Base-by-base conservation (phyloP, 306 rosid genomes). In the Trichosanthes cucumerina region DNA sequence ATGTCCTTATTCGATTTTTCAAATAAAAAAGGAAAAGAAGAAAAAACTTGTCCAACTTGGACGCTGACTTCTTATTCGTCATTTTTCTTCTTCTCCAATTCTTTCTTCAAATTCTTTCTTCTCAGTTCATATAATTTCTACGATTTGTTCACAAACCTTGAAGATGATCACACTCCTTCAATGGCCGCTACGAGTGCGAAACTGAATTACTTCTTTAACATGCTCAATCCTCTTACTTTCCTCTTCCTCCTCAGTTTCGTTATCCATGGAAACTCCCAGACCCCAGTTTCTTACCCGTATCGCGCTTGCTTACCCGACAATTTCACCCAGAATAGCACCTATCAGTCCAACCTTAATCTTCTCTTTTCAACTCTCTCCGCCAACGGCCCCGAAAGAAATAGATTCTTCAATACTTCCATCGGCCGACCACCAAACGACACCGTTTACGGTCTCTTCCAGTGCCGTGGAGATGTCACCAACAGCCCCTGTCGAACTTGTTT, bases 331-430 rank as follows among this genome's bases (percentile, higher is more conserved):
- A 89, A 90, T 38, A 79, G 86, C 82, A 38, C 69, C 21, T 89
- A 53, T 77, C 75, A 82, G 26, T 34, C 85, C 81, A 84, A 82
- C 79, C 78, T 85, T 24, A 82, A 83, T 1, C 9, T 46, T 54
- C 86, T 89, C 38, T 82, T 90, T 65, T 75, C 89, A 4, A 71
- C 84, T 49, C 88, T 91, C 3, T 57, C 87, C 70, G 82, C 87
- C 80, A 85, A 85, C 84, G 80, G 86, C 80, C 76, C 89, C 38
- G 38, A 7, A 23, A 18, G 36, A 15, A 6, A 18, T 36, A 18
- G 78, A 2, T 84, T 66, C 80, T 75, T 72, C 75, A 71, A 71
- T 64, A 13, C 83, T 66, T 26, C 75, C 26, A 38, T 15, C 19
- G 83, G 82, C 23, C 70, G 2, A 12, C 28, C 34, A 6, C 10